Base-by-base conservation (phyloP, 306 rosid species). In the Citrullus amarus region DNA sequence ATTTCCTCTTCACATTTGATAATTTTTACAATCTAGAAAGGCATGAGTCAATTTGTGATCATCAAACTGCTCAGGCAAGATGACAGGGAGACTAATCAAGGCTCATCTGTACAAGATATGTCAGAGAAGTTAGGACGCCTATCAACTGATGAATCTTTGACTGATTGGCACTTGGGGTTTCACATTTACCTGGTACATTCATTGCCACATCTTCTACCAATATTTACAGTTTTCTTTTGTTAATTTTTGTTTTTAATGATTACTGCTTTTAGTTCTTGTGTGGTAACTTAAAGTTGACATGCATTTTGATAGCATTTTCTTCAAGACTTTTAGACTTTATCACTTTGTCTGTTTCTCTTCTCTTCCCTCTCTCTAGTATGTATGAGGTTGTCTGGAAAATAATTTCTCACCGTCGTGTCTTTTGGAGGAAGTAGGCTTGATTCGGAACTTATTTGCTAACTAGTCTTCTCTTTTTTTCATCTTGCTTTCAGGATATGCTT, bases 91-190 rank as follows among this genome's bases (percentile, higher is more conserved):
- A 78, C 71, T 76, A 97, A 83, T 58, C 89, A 75, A 65, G 87
- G 89, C 55, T 84, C 92, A 70, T 84, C 93, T 81, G 82, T 80
- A 79, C 80, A 80, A 51, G 97, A 88, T 50, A 82, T 86, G 63
- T 83, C 97, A 65, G 97, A 87, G 76, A 95, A 87, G 87, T 84
- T 90, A 82, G 85, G 91, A 15, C 87, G 83, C 71, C 78, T 95
- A 85, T 91, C 99, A 69, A 87, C 89, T 4, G 88, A 88, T 25
- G 93, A 88, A 79, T 80, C 90, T 68, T 83, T 89, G 81, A 84
- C 93, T 60, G 97, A 92, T 86, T 95, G 99, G 99, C 99, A 95
- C 90, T 80, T 86, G 86, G 99, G 99, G 53, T 95, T 95, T 87
- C 97, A 95, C 86, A 84, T 92, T 55, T 91, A 82, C 79, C 84